These are phyloP conservation scores for Thielaviopsis ethacetica DNA, from an alignment of 2,329 filamentous ascomycete genomes.

Conservation along the genomic window DNA sequence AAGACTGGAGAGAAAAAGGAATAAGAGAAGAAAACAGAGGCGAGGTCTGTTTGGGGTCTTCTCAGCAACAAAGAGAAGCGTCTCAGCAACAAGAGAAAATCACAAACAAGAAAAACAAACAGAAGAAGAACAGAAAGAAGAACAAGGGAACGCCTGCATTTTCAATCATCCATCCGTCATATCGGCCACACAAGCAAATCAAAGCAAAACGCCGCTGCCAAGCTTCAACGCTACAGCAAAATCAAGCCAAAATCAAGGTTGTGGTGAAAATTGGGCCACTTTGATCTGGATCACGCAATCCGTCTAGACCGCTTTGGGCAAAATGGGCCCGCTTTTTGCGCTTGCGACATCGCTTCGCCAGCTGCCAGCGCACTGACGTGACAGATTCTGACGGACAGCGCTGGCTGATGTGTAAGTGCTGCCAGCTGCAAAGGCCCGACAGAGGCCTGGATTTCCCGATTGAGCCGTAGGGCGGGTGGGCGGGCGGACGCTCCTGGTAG, in stretches of 20 bases:
- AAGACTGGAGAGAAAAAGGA: not conserved
- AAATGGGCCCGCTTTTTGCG: slow-evolving; percentile 6
- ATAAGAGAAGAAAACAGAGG: not conserved
- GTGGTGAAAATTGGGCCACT: slow-evolving; percentile 5
- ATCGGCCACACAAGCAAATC: not conserved
- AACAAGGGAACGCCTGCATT: not conserved
- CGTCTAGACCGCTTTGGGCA: slow-evolving; percentile 10
- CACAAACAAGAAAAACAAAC: not conserved
- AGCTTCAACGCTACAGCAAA: not conserved
- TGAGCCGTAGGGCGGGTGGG: not conserved
- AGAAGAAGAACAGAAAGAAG: not conserved
- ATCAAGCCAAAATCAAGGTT: not conserved
- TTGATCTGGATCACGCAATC: slow-evolving; percentile 11
- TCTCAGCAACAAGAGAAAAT: not conserved
- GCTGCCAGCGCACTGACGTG: not conserved
- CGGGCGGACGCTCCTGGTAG: no score
- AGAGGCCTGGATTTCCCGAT: not conserved
- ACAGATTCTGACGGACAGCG: not conserved
- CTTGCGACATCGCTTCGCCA: slow-evolving; percentile 1
- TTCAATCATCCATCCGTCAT: no score
- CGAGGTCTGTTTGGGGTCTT: not conserved
- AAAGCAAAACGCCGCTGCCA: not conserved
- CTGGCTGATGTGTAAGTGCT: slow-evolving; percentile 1
- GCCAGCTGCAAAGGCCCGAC: slow-evolving; percentile 4
- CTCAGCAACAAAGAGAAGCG: not conserved